Base-by-base conservation (phyloP, 805 yeast species). In the Wickerhamomyces chambardii region DNA sequence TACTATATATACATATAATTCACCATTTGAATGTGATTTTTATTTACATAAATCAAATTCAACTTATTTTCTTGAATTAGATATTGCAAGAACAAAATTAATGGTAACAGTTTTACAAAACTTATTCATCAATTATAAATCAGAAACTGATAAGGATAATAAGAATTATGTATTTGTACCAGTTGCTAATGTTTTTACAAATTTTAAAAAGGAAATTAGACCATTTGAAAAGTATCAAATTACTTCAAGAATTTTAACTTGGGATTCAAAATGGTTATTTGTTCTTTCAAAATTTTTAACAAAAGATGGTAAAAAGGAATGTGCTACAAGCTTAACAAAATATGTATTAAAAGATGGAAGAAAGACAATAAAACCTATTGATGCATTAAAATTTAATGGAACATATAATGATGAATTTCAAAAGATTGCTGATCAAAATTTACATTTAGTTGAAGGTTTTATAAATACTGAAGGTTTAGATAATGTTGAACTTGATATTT, bases 211-310 rank as follows among this genome's bases (percentile, higher is more conserved):
- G 42, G 95, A 89, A 49, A 75, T 90, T 51, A 70, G 61, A 46
- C 80, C 90, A 2, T 84, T 78, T 49, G 72, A 70, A 36, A 46
- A 47, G 18, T 89, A 78, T 52, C 43, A 59, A 4, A 64, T 89
- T 17, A 61, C 63, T 26, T 69, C 82, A 3, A 63, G 74, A 28
- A 68, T 89, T 15, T 53, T 83, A 6, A 80, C 90, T 7, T 87
- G 95, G 95, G 92, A 84, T 58, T 65, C 72, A 25, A 89, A 87
- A 56, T 86, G 96, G 95, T 47, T 89, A 12, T 87, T 76, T 50
- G 70, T 84, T 11, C 43, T 82, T 17, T 73, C 82, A 29, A 68
- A 73, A 47, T 85, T 86, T 49, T 70, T 68, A 11, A 46, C 54
- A 10, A 45, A 55, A 11, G 50, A 44, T 6, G 54, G 52, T 11